Conservation (phyloP, 495 filamentous ascomycete species). For the Amniculicola lignicola region DNA sequence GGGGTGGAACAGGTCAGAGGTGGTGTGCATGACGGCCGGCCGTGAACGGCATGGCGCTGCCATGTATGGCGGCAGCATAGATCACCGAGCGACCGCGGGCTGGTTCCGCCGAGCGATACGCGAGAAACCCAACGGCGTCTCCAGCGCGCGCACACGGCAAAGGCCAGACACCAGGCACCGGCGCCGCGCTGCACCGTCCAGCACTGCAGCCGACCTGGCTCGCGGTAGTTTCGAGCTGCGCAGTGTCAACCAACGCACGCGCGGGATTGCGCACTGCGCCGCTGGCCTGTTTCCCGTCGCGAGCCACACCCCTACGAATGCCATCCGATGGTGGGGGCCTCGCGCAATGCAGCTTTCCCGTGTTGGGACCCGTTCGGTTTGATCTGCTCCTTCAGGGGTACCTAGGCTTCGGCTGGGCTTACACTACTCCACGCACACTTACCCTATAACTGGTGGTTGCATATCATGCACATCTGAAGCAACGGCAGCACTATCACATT, state of each 20-base stretch:
- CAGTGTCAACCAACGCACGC: too few species aligned
- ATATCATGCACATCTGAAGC: constrained; percentile 25
- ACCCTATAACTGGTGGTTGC: background rate
- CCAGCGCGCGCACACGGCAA: too few species aligned
- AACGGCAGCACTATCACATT: constrained; percentile 11
- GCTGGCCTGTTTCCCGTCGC: too few species aligned
- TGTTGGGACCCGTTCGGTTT: constrained; percentile 19
- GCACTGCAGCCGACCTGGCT: too few species aligned
- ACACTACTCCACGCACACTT: background rate
- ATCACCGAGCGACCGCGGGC: too few species aligned
- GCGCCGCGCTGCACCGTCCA: too few species aligned
- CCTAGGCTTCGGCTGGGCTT: constrained; percentile 20
- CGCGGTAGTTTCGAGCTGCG: too few species aligned
- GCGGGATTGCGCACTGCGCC: too few species aligned
- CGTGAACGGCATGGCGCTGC: background rate
- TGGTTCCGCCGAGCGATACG: too few species aligned
- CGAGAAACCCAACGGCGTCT: too few species aligned
- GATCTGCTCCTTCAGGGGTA: constrained; percentile 22
- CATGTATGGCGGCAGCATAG: background rate
- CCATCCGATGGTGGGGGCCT: constrained; percentile 19
- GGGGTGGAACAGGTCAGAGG: background rate
- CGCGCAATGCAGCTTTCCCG: constrained; percentile 20
- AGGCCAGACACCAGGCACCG: too few species aligned
- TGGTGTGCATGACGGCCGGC: background rate
- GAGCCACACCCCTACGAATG: too few species aligned